A percentile compares a stretch with the other conserved stretches of the same genome.
Conservation (phyloP, 2,329 filamentous ascomycete genomes). For the Trichocomaceae sp. region DNA sequence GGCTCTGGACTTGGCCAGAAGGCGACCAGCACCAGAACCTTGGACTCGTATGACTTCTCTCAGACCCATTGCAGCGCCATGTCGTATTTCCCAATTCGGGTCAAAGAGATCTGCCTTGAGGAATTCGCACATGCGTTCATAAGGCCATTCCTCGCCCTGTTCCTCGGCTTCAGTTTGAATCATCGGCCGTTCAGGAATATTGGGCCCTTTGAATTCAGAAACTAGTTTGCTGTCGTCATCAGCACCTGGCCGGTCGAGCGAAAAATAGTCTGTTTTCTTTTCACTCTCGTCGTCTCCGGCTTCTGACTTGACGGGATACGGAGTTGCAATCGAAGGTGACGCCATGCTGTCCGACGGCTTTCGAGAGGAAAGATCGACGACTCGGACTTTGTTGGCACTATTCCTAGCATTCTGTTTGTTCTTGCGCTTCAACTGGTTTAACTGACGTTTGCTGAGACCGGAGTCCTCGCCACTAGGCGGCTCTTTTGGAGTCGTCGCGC, state of each 20-base stretch:
- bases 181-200: constrained; percentile 75
- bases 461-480: constrained; percentile 55
- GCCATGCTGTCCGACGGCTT: constrained; percentile 60
- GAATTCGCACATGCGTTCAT: constrained; percentile 87
- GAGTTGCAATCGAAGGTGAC: constrained; percentile 45
- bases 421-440: constrained; percentile 92
- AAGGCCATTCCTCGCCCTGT: constrained; percentile 84
- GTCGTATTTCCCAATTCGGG: constrained; percentile 86
- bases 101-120: constrained; percentile 92
- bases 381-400: constrained; percentile 79
- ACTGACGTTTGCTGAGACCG: constrained; percentile 80
- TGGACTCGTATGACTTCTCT: constrained; percentile 90
- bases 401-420: constrained; percentile 84
- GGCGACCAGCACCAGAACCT: constrained; percentile 75
- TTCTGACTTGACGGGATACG: constrained; percentile 55
- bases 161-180: constrained; percentile 71
- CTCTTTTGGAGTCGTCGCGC: constrained; percentile 44
- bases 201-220: constrained; percentile 85
- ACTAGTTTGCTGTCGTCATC: constrained; percentile 91
- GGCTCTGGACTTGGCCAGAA: constrained; percentile 59
- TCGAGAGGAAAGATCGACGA: constrained; percentile 76
- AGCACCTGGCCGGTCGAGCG: constrained; percentile 67
- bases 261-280: constrained; percentile 78
- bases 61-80: constrained; percentile 91
- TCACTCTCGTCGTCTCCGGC: constrained; percentile 54